Evolutionary conservation across 2,329 filamentous ascomycete genomes (phyloP).

Genomic region (Teratosphaeriaceae sp.): DNA sequence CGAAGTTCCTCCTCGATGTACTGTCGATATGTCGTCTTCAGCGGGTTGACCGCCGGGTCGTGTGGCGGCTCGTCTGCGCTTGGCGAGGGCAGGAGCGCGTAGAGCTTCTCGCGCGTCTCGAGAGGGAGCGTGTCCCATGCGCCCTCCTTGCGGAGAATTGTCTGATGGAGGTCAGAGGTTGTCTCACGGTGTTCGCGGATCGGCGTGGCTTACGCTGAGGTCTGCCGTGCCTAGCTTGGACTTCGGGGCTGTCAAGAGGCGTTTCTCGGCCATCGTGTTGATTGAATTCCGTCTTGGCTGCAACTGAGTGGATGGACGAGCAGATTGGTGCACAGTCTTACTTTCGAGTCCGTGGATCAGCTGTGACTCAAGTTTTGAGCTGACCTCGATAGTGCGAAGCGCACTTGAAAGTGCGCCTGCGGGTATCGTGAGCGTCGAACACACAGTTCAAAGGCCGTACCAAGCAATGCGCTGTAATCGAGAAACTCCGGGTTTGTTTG

Average conservation of each 20-base stretch:
- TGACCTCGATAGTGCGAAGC: too few relatives aligned
- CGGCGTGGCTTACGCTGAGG: constrained; percentile 14
- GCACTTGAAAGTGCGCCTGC: too few relatives aligned
- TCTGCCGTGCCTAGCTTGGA: constrained; percentile 22
- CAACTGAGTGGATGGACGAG: background rate
- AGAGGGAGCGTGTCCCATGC: constrained; percentile 24
- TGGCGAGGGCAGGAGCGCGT: constrained; percentile 24
- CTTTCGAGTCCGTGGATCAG: too few relatives aligned
- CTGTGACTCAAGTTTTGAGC: too few relatives aligned
- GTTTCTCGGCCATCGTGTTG: constrained; percentile 14
- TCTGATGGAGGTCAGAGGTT: constrained; percentile 12
- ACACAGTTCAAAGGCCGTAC: too few relatives aligned
- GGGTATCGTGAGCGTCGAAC: too few relatives aligned
- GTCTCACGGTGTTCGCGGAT: background rate
- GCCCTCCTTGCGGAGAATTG: constrained; percentile 21
- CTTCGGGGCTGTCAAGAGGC: constrained; percentile 20
- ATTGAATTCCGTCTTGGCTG: background rate
- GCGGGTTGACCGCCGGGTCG: constrained; percentile 32
- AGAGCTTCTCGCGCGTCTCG: constrained; percentile 20
- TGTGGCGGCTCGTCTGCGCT: constrained; percentile 20
- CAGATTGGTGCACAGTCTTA: too few relatives aligned
- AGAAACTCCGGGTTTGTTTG: too few relatives aligned
- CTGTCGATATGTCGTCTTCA: constrained; percentile 36
- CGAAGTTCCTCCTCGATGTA: constrained; percentile 48
- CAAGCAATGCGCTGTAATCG: too few relatives aligned